These are phyloP conservation scores for Phialophora macrospora DNA, from an alignment of 2,329 filamentous ascomycete species.

Conservation along the genomic window DNA sequence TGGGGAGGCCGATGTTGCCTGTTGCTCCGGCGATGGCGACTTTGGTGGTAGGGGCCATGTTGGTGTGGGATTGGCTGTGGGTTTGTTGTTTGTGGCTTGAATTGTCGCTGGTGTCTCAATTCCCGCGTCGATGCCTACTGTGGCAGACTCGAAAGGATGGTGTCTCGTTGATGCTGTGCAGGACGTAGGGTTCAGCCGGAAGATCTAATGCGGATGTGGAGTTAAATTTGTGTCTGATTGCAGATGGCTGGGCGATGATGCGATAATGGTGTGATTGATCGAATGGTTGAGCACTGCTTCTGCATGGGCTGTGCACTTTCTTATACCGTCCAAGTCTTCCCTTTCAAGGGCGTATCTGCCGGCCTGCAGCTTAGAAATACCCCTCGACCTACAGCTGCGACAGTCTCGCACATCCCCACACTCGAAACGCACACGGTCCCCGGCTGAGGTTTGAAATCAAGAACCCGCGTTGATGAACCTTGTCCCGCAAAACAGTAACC, in stretches of 20 bases:
- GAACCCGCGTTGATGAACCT: background rate
- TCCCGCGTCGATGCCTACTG: background rate
- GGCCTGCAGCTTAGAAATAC: background rate
- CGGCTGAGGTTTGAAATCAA: slow-evolving; percentile 5
- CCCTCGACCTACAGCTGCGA: background rate
- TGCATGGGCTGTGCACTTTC: background rate
- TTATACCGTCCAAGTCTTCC: background rate
- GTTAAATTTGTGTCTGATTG: background rate
- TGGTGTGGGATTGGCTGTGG: background rate
- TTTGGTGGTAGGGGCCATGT: slow-evolving; percentile 31
- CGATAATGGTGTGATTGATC: background rate
- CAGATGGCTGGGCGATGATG: slow-evolving; percentile 7
- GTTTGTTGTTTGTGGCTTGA: background rate
- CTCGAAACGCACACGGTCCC: background rate
- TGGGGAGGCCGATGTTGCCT: slow-evolving; percentile 34
- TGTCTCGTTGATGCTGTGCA: background rate
- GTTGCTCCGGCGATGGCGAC: slow-evolving; percentile 37
- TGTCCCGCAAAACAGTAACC: background rate
- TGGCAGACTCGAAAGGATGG: background rate
- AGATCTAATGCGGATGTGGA: slow-evolving; percentile 20
- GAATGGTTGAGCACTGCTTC: background rate
- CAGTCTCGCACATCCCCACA: background rate
- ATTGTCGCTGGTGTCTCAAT: background rate
- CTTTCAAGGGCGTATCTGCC: too few species aligned
- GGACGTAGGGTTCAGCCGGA: slow-evolving; percentile 15